phyloP scores from a whole-genome alignment of 768 basidiomycete species.

The Fomitopsis serialis region DNA sequence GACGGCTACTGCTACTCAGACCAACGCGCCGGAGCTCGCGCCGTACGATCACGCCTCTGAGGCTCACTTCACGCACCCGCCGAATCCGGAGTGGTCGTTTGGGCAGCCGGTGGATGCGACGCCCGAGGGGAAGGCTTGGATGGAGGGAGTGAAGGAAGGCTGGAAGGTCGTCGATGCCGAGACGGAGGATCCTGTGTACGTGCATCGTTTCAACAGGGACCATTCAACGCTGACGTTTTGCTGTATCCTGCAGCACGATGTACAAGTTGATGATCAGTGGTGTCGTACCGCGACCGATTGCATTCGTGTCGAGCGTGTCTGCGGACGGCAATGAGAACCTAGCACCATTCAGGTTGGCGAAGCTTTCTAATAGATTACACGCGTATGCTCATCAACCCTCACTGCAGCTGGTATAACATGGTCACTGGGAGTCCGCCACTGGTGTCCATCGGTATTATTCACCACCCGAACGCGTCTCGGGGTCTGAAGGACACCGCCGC shows the following conservation, averaged over 20 bases:
- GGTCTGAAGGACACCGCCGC: conserved; percentile 36
- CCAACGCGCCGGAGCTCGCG: conserved; percentile 11
- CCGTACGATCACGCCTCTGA: conserved; percentile 14
- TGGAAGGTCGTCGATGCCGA: conserved; percentile 30
- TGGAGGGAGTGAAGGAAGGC: conserved; percentile 28
- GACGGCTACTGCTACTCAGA: not conserved
- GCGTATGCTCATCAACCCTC: not conserved
- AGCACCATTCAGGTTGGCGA: conserved; percentile 34
- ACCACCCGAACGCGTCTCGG: conserved; percentile 6
- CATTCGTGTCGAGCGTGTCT: conserved; percentile 34
- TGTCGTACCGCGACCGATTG: conserved; percentile 39
- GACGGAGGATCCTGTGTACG: conserved; percentile 22
- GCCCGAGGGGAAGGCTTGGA: conserved; percentile 25
- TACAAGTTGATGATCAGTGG: conserved; percentile 33
- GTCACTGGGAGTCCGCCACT: conserved; percentile 35
- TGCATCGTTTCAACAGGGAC: not conserved
- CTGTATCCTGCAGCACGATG: conserved; percentile 3
- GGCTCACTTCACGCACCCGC: conserved; percentile 22
- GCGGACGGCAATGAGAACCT: conserved; percentile 31
- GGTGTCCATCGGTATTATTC: conserved; percentile 35
- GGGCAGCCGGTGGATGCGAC: conserved; percentile 25
- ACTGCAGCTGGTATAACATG: conserved; percentile 17
- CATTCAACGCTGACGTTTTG: no score
- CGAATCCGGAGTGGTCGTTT: conserved; percentile 27
- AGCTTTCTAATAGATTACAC: not conserved